Conservation (phyloP, 345 rosid genomes). For the Anacardium occidentale region DNA sequence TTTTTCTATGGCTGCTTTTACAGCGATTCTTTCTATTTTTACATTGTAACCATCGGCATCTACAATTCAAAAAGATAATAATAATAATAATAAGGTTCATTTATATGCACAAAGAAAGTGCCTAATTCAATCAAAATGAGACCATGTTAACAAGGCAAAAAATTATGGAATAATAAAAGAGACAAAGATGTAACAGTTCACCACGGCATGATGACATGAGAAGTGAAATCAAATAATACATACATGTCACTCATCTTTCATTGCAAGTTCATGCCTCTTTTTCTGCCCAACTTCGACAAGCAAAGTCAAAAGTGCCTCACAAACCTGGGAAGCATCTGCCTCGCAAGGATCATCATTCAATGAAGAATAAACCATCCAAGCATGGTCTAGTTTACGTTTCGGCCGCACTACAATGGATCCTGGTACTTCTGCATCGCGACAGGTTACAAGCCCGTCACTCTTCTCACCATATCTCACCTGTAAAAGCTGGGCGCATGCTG, state of each 20-base stretch:
- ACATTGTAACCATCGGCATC: neutral
- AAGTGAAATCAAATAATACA: neutral
- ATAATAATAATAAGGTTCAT: neutral
- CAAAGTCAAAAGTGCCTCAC: slow-evolving; percentile 82
- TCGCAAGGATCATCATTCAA: slow-evolving; percentile 63
- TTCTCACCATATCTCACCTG: slow-evolving; percentile 81
- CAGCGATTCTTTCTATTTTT: neutral
- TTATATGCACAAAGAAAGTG: neutral
- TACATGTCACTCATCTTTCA: slow-evolving; percentile 29
- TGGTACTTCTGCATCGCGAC: slow-evolving; percentile 95
- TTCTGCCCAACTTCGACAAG: slow-evolving; percentile 73
- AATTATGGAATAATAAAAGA: neutral
- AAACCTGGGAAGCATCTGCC: slow-evolving; percentile 82
- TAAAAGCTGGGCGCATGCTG: slow-evolving; percentile 91
- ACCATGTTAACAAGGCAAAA: neutral
- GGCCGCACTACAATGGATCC: slow-evolving; percentile 87
- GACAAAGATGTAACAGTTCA: neutral
- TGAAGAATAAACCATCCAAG: slow-evolving; percentile 97
- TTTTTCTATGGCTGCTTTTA: no score
- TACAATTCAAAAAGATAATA: no score
- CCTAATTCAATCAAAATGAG: slow-evolving; percentile 10
- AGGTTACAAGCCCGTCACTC: slow-evolving; percentile 84
- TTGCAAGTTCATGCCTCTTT: slow-evolving; percentile 37
- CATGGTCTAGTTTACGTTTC: slow-evolving; percentile 78
- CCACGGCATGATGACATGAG: neutral